These are phyloP conservation scores for Paramyrothecium roridum DNA, from an alignment of 2,329 filamentous ascomycete genomes.

Conservation along the genomic window DNA sequence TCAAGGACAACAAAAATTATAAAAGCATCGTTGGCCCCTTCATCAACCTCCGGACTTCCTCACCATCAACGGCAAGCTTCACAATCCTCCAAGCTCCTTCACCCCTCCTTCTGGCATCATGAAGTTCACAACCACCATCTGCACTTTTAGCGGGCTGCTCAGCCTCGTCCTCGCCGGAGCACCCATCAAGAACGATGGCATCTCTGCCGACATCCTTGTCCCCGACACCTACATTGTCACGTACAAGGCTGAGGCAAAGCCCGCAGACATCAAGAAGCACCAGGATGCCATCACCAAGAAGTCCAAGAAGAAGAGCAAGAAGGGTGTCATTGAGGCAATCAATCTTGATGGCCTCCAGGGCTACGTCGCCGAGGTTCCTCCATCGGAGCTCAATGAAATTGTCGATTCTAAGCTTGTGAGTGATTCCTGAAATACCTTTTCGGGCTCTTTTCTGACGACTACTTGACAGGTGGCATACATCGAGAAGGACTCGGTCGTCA, in stretches of 20 bases:
- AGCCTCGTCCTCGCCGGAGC: constrained; percentile 4
- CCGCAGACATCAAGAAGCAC: constrained; percentile 3
- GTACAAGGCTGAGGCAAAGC: background rate
- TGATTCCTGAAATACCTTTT: background rate
- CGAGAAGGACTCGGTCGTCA: constrained; percentile 31
- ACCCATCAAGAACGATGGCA: constrained; percentile 4
- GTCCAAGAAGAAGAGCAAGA: constrained; percentile 6
- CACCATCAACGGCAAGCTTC: background rate
- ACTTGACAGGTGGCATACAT: constrained; percentile 26
- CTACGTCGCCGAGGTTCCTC: constrained; percentile 7
- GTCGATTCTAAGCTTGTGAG: constrained; percentile 5
- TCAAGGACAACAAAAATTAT: too few relatives aligned
- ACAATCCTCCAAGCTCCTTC: background rate
- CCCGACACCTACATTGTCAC: constrained; percentile 11
- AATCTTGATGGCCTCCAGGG: constrained; percentile 2
- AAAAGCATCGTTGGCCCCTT: background rate
- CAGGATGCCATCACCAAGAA: background rate
- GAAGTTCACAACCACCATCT: constrained; percentile 7
- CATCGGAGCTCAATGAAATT: constrained; percentile 3
- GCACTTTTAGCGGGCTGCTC: constrained; percentile 2
- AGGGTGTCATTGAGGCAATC: constrained; percentile 5
- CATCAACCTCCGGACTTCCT: background rate
- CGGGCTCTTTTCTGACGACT: background rate
- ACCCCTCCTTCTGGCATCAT: background rate
- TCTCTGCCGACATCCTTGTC: constrained; percentile 4